Conservation (phyloP, 1,139 yeast species). For the Kluyveromyces sp. region DNA sequence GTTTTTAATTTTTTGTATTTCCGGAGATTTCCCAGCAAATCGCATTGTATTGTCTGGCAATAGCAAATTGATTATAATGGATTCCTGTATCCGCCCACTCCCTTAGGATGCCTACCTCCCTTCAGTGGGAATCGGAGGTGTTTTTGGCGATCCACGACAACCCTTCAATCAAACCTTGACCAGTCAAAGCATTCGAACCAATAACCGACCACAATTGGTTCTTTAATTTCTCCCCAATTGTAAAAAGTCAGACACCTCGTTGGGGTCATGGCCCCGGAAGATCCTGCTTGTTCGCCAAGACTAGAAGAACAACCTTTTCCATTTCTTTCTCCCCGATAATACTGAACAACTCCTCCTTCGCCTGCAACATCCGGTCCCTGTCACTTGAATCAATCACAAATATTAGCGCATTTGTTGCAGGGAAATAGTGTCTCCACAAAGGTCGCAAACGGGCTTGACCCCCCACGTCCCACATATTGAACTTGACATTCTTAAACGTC, state of each 20-base stretch:
- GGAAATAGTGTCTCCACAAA: slow-evolving; percentile 89
- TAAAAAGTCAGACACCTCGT: slow-evolving; percentile 53
- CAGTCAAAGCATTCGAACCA: slow-evolving; percentile 68
- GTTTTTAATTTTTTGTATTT: too few relatives aligned
- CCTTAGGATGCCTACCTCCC: neutral
- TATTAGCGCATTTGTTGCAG: slow-evolving; percentile 89
- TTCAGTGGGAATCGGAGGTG: slow-evolving; percentile 20
- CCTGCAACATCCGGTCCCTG: slow-evolving; percentile 62
- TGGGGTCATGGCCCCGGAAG: slow-evolving; percentile 51
- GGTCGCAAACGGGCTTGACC: slow-evolving; percentile 90
- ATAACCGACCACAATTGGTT: slow-evolving; percentile 68
- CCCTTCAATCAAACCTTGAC: slow-evolving; percentile 68
- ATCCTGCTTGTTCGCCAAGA: slow-evolving; percentile 90
- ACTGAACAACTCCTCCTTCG: slow-evolving; percentile 68
- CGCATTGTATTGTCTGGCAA: too few relatives aligned
- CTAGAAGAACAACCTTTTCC: slow-evolving; percentile 68
- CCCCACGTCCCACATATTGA: slow-evolving; percentile 97
- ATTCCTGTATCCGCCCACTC: too few relatives aligned
- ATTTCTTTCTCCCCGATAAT: slow-evolving; percentile 66
- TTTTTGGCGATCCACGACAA: slow-evolving; percentile 68
- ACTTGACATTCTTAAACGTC: slow-evolving; percentile 75
- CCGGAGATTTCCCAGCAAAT: too few relatives aligned
- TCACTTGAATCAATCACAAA: slow-evolving; percentile 87
- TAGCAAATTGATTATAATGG: too few relatives aligned
- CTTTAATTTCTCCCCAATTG: slow-evolving; percentile 43